Conservation (phyloP, 2,329 filamentous ascomycete genomes). For the Xylariaceae sp. region DNA sequence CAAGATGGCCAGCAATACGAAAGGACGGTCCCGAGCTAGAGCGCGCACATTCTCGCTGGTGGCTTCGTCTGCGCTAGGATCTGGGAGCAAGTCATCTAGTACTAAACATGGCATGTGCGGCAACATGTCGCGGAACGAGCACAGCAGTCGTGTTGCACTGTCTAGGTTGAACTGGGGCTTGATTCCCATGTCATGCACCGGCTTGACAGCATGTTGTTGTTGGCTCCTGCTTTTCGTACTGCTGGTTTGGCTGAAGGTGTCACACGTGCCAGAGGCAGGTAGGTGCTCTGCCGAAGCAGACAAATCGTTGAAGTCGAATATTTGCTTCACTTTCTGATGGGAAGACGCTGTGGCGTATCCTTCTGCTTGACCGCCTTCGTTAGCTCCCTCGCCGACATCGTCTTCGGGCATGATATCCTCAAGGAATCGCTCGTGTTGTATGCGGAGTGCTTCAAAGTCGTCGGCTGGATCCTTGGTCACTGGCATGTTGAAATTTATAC, state of each 20-base stretch:
- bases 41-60: slow-evolving; percentile 42
- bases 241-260: slow-evolving; percentile 4
- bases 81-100: too few species aligned
- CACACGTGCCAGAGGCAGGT: slow-evolving; percentile 15
- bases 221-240: slow-evolving; percentile 27
- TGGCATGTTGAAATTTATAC: slow-evolving; percentile 49
- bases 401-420: slow-evolving; percentile 36
- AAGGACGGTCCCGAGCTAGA: slow-evolving; percentile 45
- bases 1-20: slow-evolving; percentile 52
- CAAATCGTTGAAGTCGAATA: slow-evolving; percentile 27
- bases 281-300: slow-evolving; percentile 12
- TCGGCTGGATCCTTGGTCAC: slow-evolving; percentile 36
- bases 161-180: slow-evolving; percentile 53
- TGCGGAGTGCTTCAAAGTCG: slow-evolving; percentile 40
- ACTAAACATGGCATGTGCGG: slow-evolving; percentile 42
- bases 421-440: slow-evolving; percentile 40
- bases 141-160: slow-evolving; percentile 45
- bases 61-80: slow-evolving; percentile 35
- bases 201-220: slow-evolving; percentile 6
- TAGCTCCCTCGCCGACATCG: slow-evolving; percentile 20
- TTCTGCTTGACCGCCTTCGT: slow-evolving; percentile 5
- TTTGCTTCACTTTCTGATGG: not conserved
- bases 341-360: not conserved
- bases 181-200: slow-evolving; percentile 36
- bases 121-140: slow-evolving; percentile 38